Evolutionary conservation across 169 alveolate species (phyloP), one percentile per base, ranked within the genome.

Genomic region (Babesia gibsoni): DNA sequence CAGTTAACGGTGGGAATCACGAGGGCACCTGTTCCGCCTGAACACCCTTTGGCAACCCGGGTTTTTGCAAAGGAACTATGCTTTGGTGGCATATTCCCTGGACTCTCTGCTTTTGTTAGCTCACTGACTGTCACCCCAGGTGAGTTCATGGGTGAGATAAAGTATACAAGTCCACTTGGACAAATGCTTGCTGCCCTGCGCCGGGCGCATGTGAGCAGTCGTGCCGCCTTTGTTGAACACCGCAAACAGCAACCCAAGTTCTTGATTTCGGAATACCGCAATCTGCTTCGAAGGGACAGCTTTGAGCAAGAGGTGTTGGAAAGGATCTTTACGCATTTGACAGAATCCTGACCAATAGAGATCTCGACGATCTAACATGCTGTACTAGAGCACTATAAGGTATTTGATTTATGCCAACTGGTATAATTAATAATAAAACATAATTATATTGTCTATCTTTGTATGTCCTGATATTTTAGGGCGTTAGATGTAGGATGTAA

Each of bases 11-110:
- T 77, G 29, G 73, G 68, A 0, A 52, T 54, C 16, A 32, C 67
- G 4, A 65, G 41, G 45, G 25, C 61, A 6, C 23, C 46, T 8
- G 22, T 77, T 64, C 30, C 32, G 39, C 72, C 49, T 1, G 41
- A 41, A 12, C 86, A 77, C 59, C 86, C 86, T 7, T 18, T 77
- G 57, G 67, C 67, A 3, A 46, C 66, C 16, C 49, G 86, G 43
- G 58, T 48, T 27, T 77, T 77, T 45, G 83, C 86, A 2, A 70
- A 67, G 53, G 65, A 67, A 18, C 48, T 77, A n/a, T 77, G 86
- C 67, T 57, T 77, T 14, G 86, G 86, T 10, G 2, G 7, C 27
- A 25, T 77, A 6, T 77, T 63, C 33, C 35, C 74, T 23, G 46
- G 9, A 23, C 36, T 77, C 25, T 0, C 36, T 23, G 50, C 23